A percentile compares a stretch with the other conserved stretches of the same genome.
These are phyloP conservation scores for Mortierella sp. DNA, from an alignment of 371 early-diverging fungal species.

Conservation along the genomic window DNA sequence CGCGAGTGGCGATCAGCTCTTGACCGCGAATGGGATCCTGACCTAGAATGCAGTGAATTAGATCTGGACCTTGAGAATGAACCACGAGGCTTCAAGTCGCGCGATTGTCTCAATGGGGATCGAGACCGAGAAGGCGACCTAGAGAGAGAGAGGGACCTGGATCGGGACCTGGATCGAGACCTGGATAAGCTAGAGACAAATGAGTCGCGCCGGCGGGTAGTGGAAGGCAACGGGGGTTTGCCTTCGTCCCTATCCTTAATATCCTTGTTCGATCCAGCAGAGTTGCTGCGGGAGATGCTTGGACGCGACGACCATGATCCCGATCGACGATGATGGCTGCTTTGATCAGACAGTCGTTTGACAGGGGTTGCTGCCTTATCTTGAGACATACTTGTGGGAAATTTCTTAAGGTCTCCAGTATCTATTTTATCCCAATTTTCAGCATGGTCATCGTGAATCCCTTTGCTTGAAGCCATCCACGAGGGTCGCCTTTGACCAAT, in stretches of 20 bases:
- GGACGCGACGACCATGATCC: conserved; percentile 47
- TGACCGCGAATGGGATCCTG: conserved; percentile 19
- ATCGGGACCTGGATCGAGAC: conserved; percentile 26
- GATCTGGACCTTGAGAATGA: conserved; percentile 26
- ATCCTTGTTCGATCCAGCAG: neutral
- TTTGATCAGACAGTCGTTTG: conserved; percentile 27
- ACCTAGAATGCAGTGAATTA: conserved; percentile 17
- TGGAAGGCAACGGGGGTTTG: neutral
- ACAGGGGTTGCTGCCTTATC: neutral
- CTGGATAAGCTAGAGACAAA: conserved; percentile 21
- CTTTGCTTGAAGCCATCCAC: conserved; percentile 33
- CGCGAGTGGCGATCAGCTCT: conserved; percentile 13
- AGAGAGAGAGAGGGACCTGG: conserved; percentile 6
- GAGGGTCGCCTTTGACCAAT: conserved; percentile 50
- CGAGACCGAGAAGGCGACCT: conserved; percentile 30
- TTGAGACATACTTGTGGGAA: neutral
- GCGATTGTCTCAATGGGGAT: conserved; percentile 4
- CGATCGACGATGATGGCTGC: conserved; percentile 37
- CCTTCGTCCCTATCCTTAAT: conserved; percentile 2
- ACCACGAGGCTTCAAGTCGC: neutral
- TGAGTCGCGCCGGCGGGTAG: conserved; percentile 25
- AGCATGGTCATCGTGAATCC: conserved; percentile 11
- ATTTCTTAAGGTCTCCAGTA: neutral
- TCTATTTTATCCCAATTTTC: conserved; percentile 15
- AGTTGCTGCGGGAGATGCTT: neutral